These are phyloP conservation scores for Lophiostoma macrostomum DNA, from an alignment of 495 filamentous ascomycete genomes.

Conservation along the genomic window DNA sequence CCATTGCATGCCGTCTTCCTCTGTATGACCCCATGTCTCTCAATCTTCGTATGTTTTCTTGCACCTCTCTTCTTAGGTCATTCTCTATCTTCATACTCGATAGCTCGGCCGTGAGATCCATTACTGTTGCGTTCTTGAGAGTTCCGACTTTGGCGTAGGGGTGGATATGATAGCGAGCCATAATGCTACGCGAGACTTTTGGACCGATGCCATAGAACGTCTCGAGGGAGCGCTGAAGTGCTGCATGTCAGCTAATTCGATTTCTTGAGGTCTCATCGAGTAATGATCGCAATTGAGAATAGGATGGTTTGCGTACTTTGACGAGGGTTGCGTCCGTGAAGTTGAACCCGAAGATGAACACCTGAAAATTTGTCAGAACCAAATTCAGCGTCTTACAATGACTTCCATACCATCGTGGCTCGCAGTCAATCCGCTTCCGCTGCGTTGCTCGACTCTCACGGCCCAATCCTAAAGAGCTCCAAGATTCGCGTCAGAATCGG, in stretches of 20 bases:
- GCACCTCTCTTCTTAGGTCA: conserved; percentile 69
- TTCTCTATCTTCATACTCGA: conserved; percentile 93
- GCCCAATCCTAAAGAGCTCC: no score
- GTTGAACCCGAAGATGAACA: conserved; percentile 79
- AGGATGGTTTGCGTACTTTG: conserved; percentile 21
- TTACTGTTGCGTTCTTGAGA: conserved; percentile 67
- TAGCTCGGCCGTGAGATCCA: conserved; percentile 76
- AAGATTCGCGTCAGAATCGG: no score
- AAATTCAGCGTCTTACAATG: neutral
- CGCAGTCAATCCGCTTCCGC: neutral
- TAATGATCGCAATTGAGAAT: conserved; percentile 1
- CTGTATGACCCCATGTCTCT: conserved; percentile 90
- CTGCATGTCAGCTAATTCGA: no score
- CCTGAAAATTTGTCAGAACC: conserved; percentile 47
- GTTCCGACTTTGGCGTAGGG: conserved; percentile 70
- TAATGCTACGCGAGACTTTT: conserved; percentile 64
- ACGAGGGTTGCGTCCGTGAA: conserved; percentile 68
- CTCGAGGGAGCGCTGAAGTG: conserved; percentile 77
- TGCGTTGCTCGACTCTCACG: neutral
- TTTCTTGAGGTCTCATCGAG: no score
- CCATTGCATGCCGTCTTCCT: conserved; percentile 86
- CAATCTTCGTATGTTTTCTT: conserved; percentile 81
- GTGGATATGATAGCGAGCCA: conserved; percentile 86
- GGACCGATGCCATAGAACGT: conserved; percentile 87
- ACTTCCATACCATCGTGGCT: conserved; percentile 39